Base-by-base conservation (phyloP, 805 yeast genomes). In the Candida germanica region DNA sequence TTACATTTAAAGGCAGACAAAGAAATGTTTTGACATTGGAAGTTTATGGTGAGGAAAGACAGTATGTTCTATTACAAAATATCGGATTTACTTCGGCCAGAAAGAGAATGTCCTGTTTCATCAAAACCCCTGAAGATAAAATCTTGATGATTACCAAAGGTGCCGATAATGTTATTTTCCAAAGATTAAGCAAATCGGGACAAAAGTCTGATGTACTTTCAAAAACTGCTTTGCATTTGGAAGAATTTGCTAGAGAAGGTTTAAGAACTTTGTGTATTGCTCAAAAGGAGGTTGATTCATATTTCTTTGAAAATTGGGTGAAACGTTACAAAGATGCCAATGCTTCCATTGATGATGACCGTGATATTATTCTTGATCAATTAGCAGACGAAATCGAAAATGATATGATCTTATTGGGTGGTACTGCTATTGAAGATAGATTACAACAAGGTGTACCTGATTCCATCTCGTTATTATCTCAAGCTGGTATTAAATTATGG, bases 401-500 rank as follows among this genome's bases (percentile, higher is more conserved):
- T 2, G 74, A 67, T 17, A 67, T 84, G 31, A 56, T 58, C 2
- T 62, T 84, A 33, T 58, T 84, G 32, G 93, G 93, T 13, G 87
- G 88, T 15, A 84, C 93, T 12, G 93, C 88, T 9, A 83, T 84
- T 51, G 93, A 84, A 55, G 93, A 84, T 53, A 66, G 83, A 47
- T 68, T 84, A 32, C 93, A 84, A 54, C 79, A 75, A 26, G 89
- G 87, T 40, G 93, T 84, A 14, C 88, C 91, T 1, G 81, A 77
- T 35, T 69, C 91, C 1, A 84, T 84, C 48, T 73, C 81, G 11
- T 55, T 78, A 26, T 66, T 84, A 33, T 76, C 79, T 5, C 64
- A 71, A 31, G 91, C 89, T 0, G 93, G 93, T 32, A 79, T 84
- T 49, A 84, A 84, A 56, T 64, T 84, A 32, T 84, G 93, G 93